These are phyloP conservation scores for Neurospora sp. DNA, from an alignment of 495 filamentous ascomycete genomes.

Conservation along the genomic window DNA sequence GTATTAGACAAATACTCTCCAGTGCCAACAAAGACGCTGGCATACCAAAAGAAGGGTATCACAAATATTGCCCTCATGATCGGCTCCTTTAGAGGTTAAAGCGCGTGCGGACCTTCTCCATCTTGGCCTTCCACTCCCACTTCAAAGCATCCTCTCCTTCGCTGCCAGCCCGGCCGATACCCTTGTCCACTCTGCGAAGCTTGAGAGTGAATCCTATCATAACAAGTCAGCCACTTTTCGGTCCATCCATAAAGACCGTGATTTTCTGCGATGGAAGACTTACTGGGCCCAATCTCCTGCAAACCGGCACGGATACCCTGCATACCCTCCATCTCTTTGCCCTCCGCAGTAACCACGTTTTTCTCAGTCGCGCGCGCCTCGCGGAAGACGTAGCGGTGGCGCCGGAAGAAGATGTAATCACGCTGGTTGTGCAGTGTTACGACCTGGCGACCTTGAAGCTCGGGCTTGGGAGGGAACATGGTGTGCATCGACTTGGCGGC, in stretches of 20 bases:
- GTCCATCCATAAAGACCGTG: not conserved
- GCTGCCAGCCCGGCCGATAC: constrained; percentile 70
- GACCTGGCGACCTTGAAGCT: constrained; percentile 75
- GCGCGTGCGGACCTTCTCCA: constrained; percentile 87
- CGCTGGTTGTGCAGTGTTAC: constrained; percentile 91
- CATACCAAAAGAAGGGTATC: constrained; percentile 2
- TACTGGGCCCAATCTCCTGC: constrained; percentile 72
- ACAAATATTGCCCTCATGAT: not conserved
- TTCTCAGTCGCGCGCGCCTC: constrained; percentile 81
- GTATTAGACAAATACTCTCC: not conserved
- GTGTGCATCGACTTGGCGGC: constrained; percentile 76
- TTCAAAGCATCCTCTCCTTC: constrained; percentile 54
- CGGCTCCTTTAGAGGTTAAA: constrained; percentile 61
- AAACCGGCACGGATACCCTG: constrained; percentile 74
- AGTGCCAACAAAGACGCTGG: not conserved
- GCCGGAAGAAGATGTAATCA: constrained; percentile 83
- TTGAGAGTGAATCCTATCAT: constrained; percentile 57
- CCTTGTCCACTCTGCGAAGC: constrained; percentile 82
- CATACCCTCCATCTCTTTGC: constrained; percentile 74
- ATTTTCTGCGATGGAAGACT: not conserved
- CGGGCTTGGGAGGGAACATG: constrained; percentile 73
- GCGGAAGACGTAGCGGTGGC: constrained; percentile 86
- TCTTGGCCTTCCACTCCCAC: constrained; percentile 89
- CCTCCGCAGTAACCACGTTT: constrained; percentile 70
- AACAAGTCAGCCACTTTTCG: constrained; percentile 3